These are phyloP conservation scores for Pelargonium cotyledonis DNA, from an alignment of 441 rosid species.

Conservation along the genomic window DNA sequence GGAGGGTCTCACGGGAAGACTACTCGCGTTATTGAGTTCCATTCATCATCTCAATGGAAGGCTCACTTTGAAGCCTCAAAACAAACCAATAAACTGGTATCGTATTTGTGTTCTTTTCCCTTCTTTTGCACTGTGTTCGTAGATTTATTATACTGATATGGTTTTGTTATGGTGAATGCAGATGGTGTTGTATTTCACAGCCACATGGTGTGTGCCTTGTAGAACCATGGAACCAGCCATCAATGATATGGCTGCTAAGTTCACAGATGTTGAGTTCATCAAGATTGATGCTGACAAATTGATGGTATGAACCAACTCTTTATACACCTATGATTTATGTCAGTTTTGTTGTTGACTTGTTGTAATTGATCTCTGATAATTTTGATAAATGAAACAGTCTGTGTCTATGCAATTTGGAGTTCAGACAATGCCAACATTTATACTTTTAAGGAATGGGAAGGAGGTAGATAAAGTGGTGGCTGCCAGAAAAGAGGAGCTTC, in stretches of 20 bases:
- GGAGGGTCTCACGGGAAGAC: conserved; percentile 12
- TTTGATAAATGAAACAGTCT: conserved; percentile 29
- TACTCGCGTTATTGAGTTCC: conserved; percentile 33
- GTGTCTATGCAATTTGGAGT: conserved; percentile 44
- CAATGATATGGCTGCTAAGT: conserved; percentile 44
- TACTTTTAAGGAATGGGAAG: conserved; percentile 57
- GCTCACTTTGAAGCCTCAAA: conserved; percentile 48
- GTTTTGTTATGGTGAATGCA: conserved; percentile 16
- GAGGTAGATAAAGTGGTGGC: conserved; percentile 55
- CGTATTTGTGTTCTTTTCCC: background rate
- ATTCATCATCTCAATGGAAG: conserved; percentile 52
- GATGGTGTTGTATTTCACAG: conserved; percentile 72
- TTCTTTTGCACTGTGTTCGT: background rate
- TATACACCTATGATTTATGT: too few species aligned
- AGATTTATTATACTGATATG: too few species aligned
- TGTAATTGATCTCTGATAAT: too few species aligned
- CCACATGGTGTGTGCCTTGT: conserved; percentile 79
- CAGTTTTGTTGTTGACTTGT: too few species aligned
- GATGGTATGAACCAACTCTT: conserved; percentile 23
- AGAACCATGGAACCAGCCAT: conserved; percentile 48
- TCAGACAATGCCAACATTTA: conserved; percentile 51
- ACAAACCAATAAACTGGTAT: conserved; percentile 51
- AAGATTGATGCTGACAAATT: conserved; percentile 62
- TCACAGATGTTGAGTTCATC: conserved; percentile 48
- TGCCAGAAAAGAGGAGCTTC: conserved; percentile 48